A percentile compares a stretch with the other conserved stretches of the same genome.
phyloP scores from a whole-genome alignment of 768 basidiomycete genomes.

The Tricholoma sp. region DNA sequence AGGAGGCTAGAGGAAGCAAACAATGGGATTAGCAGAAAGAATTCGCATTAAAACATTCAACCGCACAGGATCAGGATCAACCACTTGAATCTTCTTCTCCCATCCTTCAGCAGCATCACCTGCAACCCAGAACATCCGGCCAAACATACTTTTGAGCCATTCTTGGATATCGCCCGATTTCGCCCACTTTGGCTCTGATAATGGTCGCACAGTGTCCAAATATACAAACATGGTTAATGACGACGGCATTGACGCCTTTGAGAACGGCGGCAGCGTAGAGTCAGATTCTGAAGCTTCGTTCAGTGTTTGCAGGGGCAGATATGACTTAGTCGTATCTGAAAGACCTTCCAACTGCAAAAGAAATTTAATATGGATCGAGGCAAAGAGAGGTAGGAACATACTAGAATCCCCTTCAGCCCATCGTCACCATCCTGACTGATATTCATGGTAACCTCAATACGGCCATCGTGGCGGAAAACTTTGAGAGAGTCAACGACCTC shows the following conservation, averaged over 20 bases:
- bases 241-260: slow-evolving; percentile 45
- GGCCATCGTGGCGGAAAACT: slow-evolving; percentile 76
- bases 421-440: slow-evolving; percentile 50
- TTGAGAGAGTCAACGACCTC: slow-evolving; percentile 78
- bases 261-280: slow-evolving; percentile 69
- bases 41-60: no score
- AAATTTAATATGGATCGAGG: slow-evolving; percentile 9
- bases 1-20: slow-evolving; percentile 57
- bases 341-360: slow-evolving; percentile 63
- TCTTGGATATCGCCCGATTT: slow-evolving; percentile 92
- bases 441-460: slow-evolving; percentile 75
- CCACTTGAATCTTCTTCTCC: slow-evolving; percentile 89
- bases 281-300: slow-evolving; percentile 44
- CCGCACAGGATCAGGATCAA: slow-evolving; percentile 92
- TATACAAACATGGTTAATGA: slow-evolving; percentile 65
- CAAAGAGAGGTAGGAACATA: slow-evolving; percentile 32
- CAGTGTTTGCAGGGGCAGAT: slow-evolving; percentile 50
- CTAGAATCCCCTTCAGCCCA: slow-evolving; percentile 69
- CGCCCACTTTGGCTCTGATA: slow-evolving; percentile 97
- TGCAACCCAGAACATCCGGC: slow-evolving; percentile 81
- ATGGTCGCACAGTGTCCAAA: slow-evolving; percentile 81
- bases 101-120: slow-evolving; percentile 85
- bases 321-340: slow-evolving; percentile 67
- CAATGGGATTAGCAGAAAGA: slow-evolving; percentile 2
- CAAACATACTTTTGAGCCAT: slow-evolving; percentile 87